Evolutionary conservation across 352 stramenopile genomes (phyloP), one percentile per base, ranked within the genome.

Genomic region (Pythium aquatile): DNA sequence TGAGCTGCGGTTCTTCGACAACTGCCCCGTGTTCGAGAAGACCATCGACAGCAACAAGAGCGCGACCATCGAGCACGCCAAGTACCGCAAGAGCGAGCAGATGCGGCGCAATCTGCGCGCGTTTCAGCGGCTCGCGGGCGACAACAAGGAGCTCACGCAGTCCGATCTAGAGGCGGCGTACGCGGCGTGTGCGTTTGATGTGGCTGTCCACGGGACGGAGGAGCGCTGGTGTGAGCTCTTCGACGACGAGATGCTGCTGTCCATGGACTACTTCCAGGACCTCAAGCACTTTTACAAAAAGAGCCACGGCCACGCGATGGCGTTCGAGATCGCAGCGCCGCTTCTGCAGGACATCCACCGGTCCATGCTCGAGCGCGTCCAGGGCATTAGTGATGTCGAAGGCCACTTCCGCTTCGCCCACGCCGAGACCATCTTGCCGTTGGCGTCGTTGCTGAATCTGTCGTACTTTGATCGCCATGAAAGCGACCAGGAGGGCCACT

Each of bases 251-350:
- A 77, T 83, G 81, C 70, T 94, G 24, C 58, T 79, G n/a, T 81
- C 81, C 1, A 88, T 94, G 79, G 86, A 94, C 63, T 94, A 93
- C 35, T 91, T 86, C 65, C 81, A 94, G 61, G 86, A 94, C 59
- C 79, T 94, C 47, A 94, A 94, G 59, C 78, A 92, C 48, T 94
- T 92, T 35, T 94, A 94, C 80, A 79, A 79, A 40, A 94, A 94
- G 63, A 87, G 85, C 60, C 81, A 93, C 51, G 85, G 85, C 5
- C 73, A 91, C 61, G 68, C 80, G 3, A 53, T 94, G 16, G 83
- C 85, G 4, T 85, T 80, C 33, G 83, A 88, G 68, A 93, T 94
- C 53, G 85, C 85, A 5, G 60, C 85, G 29, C 85, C 85, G 39
- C 61, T 94, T 30, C 64, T 94, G 48, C 81, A 87, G 42, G 73